Evolutionary conservation across 352 stramenopile species (phyloP).

Genomic region (Globisporangium paroecandrum): DNA sequence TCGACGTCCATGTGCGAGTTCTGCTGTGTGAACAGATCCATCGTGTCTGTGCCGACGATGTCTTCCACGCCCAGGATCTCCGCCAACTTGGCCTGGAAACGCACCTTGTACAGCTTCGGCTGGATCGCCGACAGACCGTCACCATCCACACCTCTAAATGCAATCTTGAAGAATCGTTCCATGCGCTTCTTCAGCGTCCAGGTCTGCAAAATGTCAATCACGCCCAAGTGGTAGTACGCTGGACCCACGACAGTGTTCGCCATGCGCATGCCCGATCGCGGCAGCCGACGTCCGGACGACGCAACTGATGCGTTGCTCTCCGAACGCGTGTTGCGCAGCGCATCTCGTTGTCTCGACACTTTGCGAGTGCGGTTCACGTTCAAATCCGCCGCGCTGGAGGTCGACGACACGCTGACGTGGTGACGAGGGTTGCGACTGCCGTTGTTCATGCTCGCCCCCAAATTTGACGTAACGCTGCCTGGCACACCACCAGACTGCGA

Average conservation of each 20-base stretch:
- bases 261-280: constrained; percentile 79
- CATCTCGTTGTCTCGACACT: constrained; percentile 46
- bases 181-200: constrained; percentile 87
- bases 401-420: constrained; percentile 67
- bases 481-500: constrained; percentile 6
- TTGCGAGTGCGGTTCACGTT: constrained; percentile 37
- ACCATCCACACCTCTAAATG: constrained; percentile 73
- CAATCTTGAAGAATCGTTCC: constrained; percentile 88
- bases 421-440: constrained; percentile 25
- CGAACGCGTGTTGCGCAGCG: constrained; percentile 37
- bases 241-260: constrained; percentile 85
- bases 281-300: constrained; percentile 65
- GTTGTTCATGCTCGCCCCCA: background rate
- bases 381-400: constrained; percentile 19
- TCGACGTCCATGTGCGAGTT: constrained; percentile 89
- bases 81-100: constrained; percentile 85
- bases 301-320: constrained; percentile 63
- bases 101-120: constrained; percentile 78
- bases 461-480: background rate
- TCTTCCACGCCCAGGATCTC: constrained; percentile 84
- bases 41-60: constrained; percentile 39
- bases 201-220: constrained; percentile 91
- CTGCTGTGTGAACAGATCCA: constrained; percentile 72
- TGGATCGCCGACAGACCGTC: constrained; percentile 83
- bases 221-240: constrained; percentile 86